Percentiles rank a stretch among this genome's conserved stretches.
These are phyloP conservation scores for Mimosa bimucronata DNA, from an alignment of 306 rosid genomes.

Conservation along the genomic window DNA sequence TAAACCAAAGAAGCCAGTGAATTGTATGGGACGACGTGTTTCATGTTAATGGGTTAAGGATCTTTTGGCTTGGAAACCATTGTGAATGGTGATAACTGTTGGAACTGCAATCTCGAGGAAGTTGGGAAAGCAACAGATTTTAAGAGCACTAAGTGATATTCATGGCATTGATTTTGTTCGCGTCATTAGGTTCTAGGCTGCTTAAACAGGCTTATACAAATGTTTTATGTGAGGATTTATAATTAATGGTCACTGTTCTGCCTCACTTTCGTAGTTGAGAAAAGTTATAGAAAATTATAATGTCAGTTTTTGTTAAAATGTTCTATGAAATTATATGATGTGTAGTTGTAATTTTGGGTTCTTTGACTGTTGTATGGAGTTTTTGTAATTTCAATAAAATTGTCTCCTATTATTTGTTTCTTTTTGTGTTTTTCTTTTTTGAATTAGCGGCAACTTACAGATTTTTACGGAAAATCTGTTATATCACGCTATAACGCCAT, in stretches of 20 bases:
- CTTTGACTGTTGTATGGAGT: constrained; percentile 15
- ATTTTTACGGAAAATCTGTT: too few species aligned
- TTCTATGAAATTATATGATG: neutral
- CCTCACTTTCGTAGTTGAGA: neutral
- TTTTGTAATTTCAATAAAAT: constrained; percentile 40
- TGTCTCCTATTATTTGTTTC: constrained; percentile 26
- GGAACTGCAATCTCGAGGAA: constrained; percentile 28
- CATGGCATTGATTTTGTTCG: constrained; percentile 28
- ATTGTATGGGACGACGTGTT: constrained; percentile 16
- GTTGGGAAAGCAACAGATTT: constrained; percentile 28
- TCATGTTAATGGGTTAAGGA: constrained; percentile 32
- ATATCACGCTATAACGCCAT: too few species aligned
- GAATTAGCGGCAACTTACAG: too few species aligned
- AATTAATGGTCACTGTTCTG: constrained; percentile 27
- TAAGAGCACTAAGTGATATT: constrained; percentile 30
- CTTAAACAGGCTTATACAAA: constrained; percentile 30
- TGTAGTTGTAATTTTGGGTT: constrained; percentile 35
- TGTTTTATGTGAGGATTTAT: constrained; percentile 34
- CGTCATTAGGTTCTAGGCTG: constrained; percentile 33
- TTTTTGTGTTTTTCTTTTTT: neutral
- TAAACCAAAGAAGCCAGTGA: constrained; percentile 32
- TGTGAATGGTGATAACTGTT: constrained; percentile 30
- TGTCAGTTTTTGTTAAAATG: neutral
- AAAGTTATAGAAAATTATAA: neutral
- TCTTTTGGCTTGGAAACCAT: constrained; percentile 29